Conservation (phyloP, 148 eudicot genomes). For the Cornus kousa region DNA sequence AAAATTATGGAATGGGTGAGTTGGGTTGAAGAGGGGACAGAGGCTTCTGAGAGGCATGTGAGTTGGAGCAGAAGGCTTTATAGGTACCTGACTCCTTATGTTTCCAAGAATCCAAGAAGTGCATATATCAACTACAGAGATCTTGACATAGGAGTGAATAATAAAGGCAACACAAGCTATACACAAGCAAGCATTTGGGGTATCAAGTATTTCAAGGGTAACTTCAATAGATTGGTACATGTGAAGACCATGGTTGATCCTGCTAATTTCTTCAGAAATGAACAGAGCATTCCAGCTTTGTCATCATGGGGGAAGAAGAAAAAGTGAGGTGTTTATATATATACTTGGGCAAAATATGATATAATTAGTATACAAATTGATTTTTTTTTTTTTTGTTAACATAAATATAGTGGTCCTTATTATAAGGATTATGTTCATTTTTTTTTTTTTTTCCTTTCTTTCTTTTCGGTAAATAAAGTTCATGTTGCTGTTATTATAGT, state of each 20-base stretch:
- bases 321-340: too few relatives aligned
- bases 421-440: too few relatives aligned
- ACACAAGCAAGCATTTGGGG: constrained; percentile 2
- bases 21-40: constrained; percentile 20
- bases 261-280: background rate
- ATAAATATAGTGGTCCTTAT: too few relatives aligned
- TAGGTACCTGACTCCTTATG: constrained; percentile 25
- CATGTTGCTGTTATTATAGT: too few relatives aligned
- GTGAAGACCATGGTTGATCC: constrained; percentile 4
- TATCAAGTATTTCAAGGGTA: background rate
- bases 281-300: constrained; percentile 13
- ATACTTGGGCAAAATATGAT: background rate
- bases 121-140: constrained; percentile 36
- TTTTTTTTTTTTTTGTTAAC: too few relatives aligned
- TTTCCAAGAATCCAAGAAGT: constrained; percentile 26
- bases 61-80: constrained; percentile 21
- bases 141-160: constrained; percentile 33
- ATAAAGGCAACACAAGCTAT: background rate
- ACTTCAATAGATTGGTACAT: background rate
- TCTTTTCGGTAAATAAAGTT: too few relatives aligned
- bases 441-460: too few relatives aligned
- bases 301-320: background rate
- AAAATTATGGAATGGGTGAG: constrained; percentile 24
- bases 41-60: constrained; percentile 17
- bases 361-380: too few relatives aligned